These are phyloP conservation scores for Fraxinus velutina DNA, from an alignment of 305 asterid genomes.

Conservation along the genomic window DNA sequence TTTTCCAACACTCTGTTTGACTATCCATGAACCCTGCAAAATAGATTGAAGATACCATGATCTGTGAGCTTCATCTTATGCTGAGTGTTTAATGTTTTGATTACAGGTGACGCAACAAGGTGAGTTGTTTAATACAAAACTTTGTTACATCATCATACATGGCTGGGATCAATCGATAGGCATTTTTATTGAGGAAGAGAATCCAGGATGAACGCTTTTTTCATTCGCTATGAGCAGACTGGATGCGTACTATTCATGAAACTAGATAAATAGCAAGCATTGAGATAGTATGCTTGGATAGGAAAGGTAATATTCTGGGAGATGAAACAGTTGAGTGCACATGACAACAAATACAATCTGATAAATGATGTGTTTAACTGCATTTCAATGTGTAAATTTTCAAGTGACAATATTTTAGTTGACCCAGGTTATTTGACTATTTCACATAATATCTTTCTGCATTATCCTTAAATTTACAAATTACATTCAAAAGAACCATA, in stretches of 20 bases:
- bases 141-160: background rate
- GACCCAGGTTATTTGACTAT: background rate
- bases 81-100: background rate
- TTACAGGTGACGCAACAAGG: background rate
- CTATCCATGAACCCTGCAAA: slow-evolving; percentile 92
- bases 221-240: background rate
- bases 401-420: background rate
- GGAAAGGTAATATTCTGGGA: background rate
- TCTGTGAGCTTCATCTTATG: background rate
- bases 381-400: background rate
- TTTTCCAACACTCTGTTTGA: slow-evolving; percentile 93
- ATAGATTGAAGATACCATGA: slow-evolving; percentile 19
- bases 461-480: background rate
- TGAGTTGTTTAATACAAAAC: background rate
- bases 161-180: background rate
- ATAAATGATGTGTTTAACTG: background rate
- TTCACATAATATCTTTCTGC: background rate
- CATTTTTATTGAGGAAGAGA: background rate
- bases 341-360: background rate
- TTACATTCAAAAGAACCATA: background rate
- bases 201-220: background rate
- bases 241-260: background rate
- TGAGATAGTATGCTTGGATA: slow-evolving; percentile 5
- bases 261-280: background rate
- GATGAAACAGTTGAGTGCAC: background rate